These are phyloP conservation scores for Arthrobotrys musiformis DNA, from an alignment of 2,329 filamentous ascomycete genomes.

Conservation along the genomic window DNA sequence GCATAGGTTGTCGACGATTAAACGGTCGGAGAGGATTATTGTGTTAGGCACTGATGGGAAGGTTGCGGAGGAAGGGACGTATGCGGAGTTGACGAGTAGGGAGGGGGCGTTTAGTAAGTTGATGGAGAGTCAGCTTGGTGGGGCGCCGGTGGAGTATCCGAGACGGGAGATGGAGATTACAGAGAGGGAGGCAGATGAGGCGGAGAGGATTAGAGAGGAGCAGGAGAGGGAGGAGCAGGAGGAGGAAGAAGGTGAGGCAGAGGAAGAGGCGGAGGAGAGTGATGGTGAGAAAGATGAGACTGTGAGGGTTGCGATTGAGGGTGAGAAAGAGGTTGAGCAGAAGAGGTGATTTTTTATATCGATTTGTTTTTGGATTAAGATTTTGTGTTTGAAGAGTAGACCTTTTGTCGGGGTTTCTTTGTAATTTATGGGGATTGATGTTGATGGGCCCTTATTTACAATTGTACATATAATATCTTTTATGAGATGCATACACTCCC, in stretches of 20 bases:
- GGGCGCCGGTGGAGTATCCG: conserved; percentile 72
- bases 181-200: conserved; percentile 52
- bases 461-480: conserved; percentile 37
- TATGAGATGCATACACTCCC: conserved; percentile 10
- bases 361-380: not conserved
- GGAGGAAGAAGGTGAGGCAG: conserved; percentile 50
- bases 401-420: not conserved
- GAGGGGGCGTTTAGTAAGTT: conserved; percentile 89
- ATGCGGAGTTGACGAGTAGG: conserved; percentile 77
- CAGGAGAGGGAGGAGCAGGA: conserved; percentile 47
- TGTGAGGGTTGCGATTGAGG: conserved; percentile 16
- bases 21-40: conserved; percentile 92
- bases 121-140: conserved; percentile 99
- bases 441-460: not conserved
- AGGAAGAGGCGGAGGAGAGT: conserved; percentile 26
- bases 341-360: conserved; percentile 16
- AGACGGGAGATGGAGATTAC: conserved; percentile 51
- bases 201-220: conserved; percentile 52
- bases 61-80: conserved; percentile 91
- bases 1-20: conserved; percentile 94
- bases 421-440: not conserved
- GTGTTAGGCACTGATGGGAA: conserved; percentile 86
- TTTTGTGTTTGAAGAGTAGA: not conserved
- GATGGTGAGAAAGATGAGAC: conserved; percentile 35
- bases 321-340: conserved; percentile 41